Base-by-base conservation (phyloP, 257 asterid genomes). In the Handroanthus guayacan region DNA sequence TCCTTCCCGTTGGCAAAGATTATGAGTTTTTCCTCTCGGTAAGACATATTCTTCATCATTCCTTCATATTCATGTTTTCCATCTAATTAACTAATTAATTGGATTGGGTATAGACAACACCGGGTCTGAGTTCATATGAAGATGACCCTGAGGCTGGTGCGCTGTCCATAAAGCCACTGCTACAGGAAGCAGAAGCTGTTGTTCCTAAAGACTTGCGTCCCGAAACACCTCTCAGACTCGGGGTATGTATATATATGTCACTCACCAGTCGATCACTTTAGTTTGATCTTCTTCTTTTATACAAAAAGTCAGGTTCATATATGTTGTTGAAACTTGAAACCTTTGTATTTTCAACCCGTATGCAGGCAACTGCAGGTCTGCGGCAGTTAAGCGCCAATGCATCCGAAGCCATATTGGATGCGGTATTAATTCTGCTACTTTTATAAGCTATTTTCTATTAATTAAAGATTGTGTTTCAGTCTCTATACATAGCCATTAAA, bases 361-460 rank as follows among this genome's bases (percentile, higher is more conserved):
- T 60, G 25, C 89, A 91, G 97, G 97, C 97, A 52, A 92, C 97
- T 34, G 97, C 96, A 57, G 97, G 97, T 61, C 86, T 92, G 18
- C 82, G 97, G 83, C 84, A 76, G 54, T 81, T 92, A 74, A 80
- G 75, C 41, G 91, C 89, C 70, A 81, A 80, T 76, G 79, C 88
- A 62, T 79, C 97, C 43, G 93, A 90, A 34, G 82, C 82, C 75
- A 90, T 92, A 64, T 73, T 92, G 77, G 86, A 90, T 72, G 90
- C 92, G 77, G 97, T 88, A 84, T 14, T 45, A 1, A 62, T 52
- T 13, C 12, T 51, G 41, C 57, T 63, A 10, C 31, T 51, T 48
- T n/a, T 41, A 13, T 18, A 17, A 43, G 6, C 17, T 14, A 39
- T 44, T 66, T 31, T 11, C 3, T 34, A 16, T 6, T 37, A 20